These are phyloP conservation scores for Phytophthora agathidicida DNA, from an alignment of 352 stramenopile genomes.

Conservation along the genomic window DNA sequence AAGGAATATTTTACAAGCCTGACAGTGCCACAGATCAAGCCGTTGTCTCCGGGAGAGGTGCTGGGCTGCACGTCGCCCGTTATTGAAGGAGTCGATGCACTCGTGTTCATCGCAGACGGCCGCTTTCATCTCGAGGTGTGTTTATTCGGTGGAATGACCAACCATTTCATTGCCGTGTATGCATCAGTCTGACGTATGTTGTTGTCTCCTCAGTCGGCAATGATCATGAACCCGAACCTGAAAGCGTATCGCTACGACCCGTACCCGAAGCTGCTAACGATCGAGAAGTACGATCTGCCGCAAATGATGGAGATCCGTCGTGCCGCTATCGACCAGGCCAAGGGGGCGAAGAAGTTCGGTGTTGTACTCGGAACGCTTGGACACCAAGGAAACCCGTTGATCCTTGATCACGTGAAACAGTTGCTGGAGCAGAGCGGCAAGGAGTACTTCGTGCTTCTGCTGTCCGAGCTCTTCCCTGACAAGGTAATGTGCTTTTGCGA, in stretches of 20 bases:
- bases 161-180: no score
- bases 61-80: constrained; percentile 98
- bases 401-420: constrained; percentile 94
- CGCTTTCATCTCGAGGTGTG: constrained; percentile 98
- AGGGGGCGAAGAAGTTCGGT: constrained; percentile 91
- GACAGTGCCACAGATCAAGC: constrained; percentile 96
- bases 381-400: constrained; percentile 96
- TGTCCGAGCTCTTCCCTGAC: constrained; percentile 98
- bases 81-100: constrained; percentile 90
- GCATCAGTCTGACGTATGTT: no score
- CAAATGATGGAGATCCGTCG: constrained; percentile 95
- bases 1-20: constrained; percentile 85
- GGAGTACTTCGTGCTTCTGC: constrained; percentile 94
- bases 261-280: constrained; percentile 97
- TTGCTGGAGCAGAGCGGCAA: constrained; percentile 90
- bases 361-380: constrained; percentile 99
- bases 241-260: constrained; percentile 98
- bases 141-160: no score
- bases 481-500: constrained; percentile 47
- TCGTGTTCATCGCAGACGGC: constrained; percentile 99
- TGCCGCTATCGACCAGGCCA: constrained; percentile 77
- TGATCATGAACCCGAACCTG: constrained; percentile 98
- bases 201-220: constrained; percentile 78
- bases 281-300: constrained; percentile 96
- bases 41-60: constrained; percentile 97